Conservation (phyloP, 2,329 filamentous ascomycete species). For the Trichoderma sp. region DNA sequence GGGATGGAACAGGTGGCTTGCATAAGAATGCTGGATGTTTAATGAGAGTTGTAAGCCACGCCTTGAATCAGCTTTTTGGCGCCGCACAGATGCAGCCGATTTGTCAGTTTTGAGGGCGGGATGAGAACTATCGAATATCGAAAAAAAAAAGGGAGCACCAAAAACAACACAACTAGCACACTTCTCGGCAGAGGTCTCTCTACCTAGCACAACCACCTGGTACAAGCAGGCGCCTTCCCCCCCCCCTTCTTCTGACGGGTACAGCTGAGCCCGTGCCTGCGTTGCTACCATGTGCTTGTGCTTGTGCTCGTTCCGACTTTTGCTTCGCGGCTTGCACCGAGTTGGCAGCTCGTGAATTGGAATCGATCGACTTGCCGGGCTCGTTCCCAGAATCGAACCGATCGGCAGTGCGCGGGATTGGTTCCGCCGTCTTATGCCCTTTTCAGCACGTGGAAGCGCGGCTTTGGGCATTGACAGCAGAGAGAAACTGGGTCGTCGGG, state of each 20-base stretch:
- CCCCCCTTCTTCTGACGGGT: not conserved
- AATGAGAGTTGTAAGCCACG: slow-evolving; percentile 9
- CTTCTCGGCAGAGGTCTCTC: not conserved
- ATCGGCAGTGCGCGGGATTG: slow-evolving; percentile 12
- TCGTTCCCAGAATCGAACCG: not conserved
- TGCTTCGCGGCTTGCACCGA: not conserved
- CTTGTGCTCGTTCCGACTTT: no score
- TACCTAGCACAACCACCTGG: not conserved
- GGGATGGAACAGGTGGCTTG: slow-evolving; percentile 18
- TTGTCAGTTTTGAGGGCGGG: not conserved
- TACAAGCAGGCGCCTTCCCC: not conserved
- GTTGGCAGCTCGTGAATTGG: slow-evolving; percentile 7
- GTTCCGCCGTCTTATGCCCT: slow-evolving; percentile 4
- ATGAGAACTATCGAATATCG: slow-evolving; percentile 10
- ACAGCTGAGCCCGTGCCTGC: not conserved
- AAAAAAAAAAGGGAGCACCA: not conserved
- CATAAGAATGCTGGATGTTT: slow-evolving; percentile 16
- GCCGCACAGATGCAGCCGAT: not conserved
- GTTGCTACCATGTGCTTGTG: not conserved
- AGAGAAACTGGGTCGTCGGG: not conserved
- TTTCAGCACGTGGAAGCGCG: slow-evolving; percentile 3
- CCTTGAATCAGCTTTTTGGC: slow-evolving; percentile 9
- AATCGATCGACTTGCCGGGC: not conserved
- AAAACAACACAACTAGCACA: not conserved
- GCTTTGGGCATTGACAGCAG: not conserved